Base-by-base conservation (phyloP, 2,329 filamentous ascomycete species). In the Dactylellina drechsleri region DNA sequence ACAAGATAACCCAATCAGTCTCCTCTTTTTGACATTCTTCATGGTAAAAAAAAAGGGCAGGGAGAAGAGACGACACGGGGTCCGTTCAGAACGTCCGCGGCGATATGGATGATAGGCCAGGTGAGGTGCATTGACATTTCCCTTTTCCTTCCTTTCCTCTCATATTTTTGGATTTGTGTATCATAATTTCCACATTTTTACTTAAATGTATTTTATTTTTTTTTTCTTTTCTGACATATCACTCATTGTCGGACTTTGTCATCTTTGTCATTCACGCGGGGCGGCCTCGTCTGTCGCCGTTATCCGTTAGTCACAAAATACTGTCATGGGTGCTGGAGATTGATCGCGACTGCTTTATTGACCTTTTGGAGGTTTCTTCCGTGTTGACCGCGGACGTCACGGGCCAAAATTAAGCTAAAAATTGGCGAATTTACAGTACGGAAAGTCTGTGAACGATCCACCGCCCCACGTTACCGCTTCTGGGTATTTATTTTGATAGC, bases 241-340 rank as follows among this genome's bases (percentile, higher is more conserved):
- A 2, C n/a, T 49, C 41, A 28, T 4, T 28, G 26, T 45, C 4
- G 41, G 41, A 45, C 2, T 10, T 15, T 45, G n/a, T 50, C 40
- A 31, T 40, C 41, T 28, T 36, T 49, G 16, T 28, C 12, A 31
- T n/a, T 15, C 41, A 31, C 41, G 41, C 12, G 26, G 3, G 26
- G 26, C 3, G 28, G 40, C 41, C 56, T 13, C 26, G 26, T 7
- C n/a, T 52, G 15, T 62, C 26, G 28, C 47, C 45, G 58, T 52
- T 52, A 62, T 50, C 47, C 58, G 43, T 62, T 41, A 50, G n/a
- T n/a, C 15, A 15, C 7, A 28, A 28, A 28, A 52, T 52, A 13
- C 12, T 23, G 58, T 31, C 40, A 52, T 45, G 5, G 50, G 47
- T n/a, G n/a, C n/a, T n/a, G n/a, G n/a, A n/a, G n/a, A n/a, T n/a